These are phyloP conservation scores for Penicillium simplicissimum DNA, from an alignment of 495 filamentous ascomycete species.

Conservation along the genomic window DNA sequence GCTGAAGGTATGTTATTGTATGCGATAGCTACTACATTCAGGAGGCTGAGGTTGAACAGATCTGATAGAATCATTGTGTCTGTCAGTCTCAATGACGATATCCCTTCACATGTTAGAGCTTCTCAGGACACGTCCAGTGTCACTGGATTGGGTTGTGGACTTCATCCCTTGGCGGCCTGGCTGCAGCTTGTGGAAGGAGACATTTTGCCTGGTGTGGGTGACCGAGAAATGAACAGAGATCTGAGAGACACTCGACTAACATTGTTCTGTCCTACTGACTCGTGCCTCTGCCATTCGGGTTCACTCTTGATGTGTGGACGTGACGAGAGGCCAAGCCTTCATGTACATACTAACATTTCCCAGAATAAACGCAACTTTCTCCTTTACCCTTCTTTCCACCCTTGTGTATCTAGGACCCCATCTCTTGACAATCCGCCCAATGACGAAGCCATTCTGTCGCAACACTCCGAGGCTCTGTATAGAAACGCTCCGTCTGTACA, in stretches of 20 bases:
- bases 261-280: not conserved
- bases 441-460: conserved; percentile 34
- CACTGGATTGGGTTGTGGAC: conserved; percentile 28
- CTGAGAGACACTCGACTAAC: conserved; percentile 30
- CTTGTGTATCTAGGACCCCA: not conserved
- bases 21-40: not conserved
- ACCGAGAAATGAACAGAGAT: conserved; percentile 55
- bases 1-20: conserved; percentile 9
- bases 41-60: conserved; percentile 8
- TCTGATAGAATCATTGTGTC: conserved; percentile 5
- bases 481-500: conserved; percentile 36
- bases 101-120: conserved; percentile 32
- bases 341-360: conserved; percentile 11
- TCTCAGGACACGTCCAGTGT: conserved; percentile 39
- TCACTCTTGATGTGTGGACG: too few relatives aligned
- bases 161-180: conserved; percentile 32
- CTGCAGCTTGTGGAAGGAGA: conserved; percentile 38
- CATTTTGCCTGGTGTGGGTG: conserved; percentile 32
- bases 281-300: not conserved
- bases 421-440: conserved; percentile 15
- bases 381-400: not conserved
- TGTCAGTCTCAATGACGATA: conserved; percentile 43
- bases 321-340: not conserved
- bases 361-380: not conserved
- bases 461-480: conserved; percentile 33